Conservation (phyloP, 2,329 filamentous ascomycete species). For the Chrysoporthe puriensis region DNA sequence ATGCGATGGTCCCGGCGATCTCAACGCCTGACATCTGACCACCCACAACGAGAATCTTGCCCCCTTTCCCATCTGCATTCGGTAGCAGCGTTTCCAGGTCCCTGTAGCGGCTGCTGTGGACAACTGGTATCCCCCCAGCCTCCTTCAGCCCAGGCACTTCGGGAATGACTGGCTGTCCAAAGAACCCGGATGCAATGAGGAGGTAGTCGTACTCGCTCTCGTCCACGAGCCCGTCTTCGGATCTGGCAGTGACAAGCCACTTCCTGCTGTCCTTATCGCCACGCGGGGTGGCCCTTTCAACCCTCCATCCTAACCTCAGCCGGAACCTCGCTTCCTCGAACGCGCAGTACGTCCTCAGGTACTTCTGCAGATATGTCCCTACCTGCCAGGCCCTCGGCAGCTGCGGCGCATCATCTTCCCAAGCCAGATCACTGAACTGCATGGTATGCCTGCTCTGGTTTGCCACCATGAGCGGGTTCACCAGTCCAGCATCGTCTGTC, state of each 20-base stretch:
- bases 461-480: conserved; percentile 69
- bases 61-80: conserved; percentile 42
- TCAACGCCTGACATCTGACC: conserved; percentile 85
- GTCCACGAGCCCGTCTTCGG: conserved; percentile 41
- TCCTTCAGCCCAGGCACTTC: conserved; percentile 41
- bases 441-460: conserved; percentile 82
- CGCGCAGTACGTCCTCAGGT: conserved; percentile 61
- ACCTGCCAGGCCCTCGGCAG: conserved; percentile 80
- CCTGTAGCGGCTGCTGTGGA: conserved; percentile 72
- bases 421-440: conserved; percentile 72
- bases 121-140: conserved; percentile 49
- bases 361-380: conserved; percentile 70
- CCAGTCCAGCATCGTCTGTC: conserved; percentile 52
- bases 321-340: conserved; percentile 42
- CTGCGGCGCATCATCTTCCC: conserved; percentile 63
- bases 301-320: conserved; percentile 53
- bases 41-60: conserved; percentile 74
- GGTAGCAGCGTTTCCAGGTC: conserved; percentile 54
- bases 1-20: conserved; percentile 72
- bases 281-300: conserved; percentile 45
- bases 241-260: conserved; percentile 48
- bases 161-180: conserved; percentile 63
- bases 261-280: conserved; percentile 35
- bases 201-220: conserved; percentile 69
- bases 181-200: conserved; percentile 76